Base-by-base conservation (phyloP, 208 protist species). In the Trypanosoma cruzi region DNA sequence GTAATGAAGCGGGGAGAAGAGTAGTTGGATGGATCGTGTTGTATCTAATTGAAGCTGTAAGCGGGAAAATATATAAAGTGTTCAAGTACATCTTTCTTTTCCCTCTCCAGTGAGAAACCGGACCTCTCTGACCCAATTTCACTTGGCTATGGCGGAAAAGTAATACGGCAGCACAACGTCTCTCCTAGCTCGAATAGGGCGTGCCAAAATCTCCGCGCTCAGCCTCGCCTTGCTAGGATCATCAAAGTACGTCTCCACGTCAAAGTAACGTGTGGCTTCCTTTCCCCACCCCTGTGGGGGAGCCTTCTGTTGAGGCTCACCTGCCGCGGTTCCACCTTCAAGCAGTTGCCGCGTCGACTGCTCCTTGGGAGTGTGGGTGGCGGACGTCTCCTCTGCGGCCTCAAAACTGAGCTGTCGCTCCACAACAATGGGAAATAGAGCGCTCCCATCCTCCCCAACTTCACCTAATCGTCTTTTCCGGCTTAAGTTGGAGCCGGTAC, bases 171-270 rank as follows among this genome's bases (percentile, higher is more conserved):
- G 44, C 0, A 31, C 44, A 20, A 65, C 48, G 29, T 72, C 58
- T 58, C 67, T 52, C 48, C 70, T 37, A 26, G 79, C 64, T 20
- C 68, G 63, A 18, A 84, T 50, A 32, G 79, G 79, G n/a, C 65
- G 65, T 0, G 63, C 32, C 16, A 66, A 67, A 48, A 75, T 50
- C 31, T 62, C 68, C 5, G 68, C 44, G 36, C 64, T 73, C 53
- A 90, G 55, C 14, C 74, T 75, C 36, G 87, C 87, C 76, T 90
- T 93, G 6, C 34, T 75, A 0, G 87, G 87, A 44, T 93, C 79
- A 64, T 93, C 87, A 68, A 77, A 88, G 62, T 93, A 93, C 22
- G 87, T 93, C 44, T 86, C 79, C n/a, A 82, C 72, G 75, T 93
- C 87, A 69, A 93, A 93, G 74, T 78, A 93, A 42, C 80, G 80